Base-by-base conservation (phyloP, 192 early-diverging fungal species). In the Coemansia sp. region DNA sequence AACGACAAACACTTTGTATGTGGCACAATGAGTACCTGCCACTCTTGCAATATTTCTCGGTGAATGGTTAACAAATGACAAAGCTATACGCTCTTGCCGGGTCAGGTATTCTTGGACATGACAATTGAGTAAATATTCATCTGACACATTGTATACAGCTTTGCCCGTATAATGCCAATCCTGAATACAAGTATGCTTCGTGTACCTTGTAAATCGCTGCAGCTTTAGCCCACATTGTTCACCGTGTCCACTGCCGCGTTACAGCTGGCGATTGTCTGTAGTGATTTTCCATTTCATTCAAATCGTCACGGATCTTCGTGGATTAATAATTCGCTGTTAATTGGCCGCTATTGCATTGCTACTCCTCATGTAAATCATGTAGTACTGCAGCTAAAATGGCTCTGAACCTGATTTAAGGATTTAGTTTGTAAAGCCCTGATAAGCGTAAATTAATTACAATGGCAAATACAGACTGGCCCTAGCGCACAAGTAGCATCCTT, bases 121-220 rank as follows among this genome's bases (percentile, higher is more conserved):
- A 13, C 43, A 47, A 47, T 47, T 47, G 43, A n/a, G 14, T 13
- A 18, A 13, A 18, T 29, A 27, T 6, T 37, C 54, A 56, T 18
- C 54, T 56, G 54, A 56, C 32, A 27, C 23, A 56, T 56, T 56
- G 54, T 56, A 29, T 56, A 27, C 37, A 56, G 7, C 7, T 56
- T 47, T 47, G n/a, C 5, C 3, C 14, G 16, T 47, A 47, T 47
- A 47, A 47, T 47, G 43, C 3, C 43, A 45, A 45, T 18, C n/a
- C 43, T n/a, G 43, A 45, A 45, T n/a, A 45, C 12, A 45, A 45
- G 43, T 4, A 10, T 4, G 43, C 14, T 45, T 4, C 14, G 43
- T 45, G 43, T 45, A 45, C 43, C 43, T 45, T 45, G 43, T n/a
- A 45, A 45, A 45, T 45, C 43, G 43, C 43, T 45, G 43, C 43